phyloP scores from a whole-genome alignment of 2,329 filamentous ascomycete genomes.

The Calcarisporium arbuscula region DNA sequence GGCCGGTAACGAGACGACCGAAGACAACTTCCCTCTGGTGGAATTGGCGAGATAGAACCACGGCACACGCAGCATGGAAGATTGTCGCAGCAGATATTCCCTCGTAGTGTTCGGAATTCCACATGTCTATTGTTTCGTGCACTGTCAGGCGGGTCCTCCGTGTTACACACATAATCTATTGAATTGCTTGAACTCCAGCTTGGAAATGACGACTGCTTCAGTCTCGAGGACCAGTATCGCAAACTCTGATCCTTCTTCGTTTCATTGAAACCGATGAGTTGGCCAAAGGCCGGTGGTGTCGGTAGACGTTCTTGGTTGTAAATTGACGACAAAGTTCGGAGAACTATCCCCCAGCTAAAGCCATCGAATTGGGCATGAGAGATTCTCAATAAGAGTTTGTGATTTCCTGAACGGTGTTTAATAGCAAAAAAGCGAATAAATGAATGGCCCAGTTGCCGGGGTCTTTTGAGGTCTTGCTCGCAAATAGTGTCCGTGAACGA shows the following conservation, averaged over 20 bases:
- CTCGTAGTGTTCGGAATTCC: not conserved
- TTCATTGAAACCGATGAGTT: conserved; percentile 2
- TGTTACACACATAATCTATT: not conserved
- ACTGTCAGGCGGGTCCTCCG: not conserved
- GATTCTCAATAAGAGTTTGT: conserved; percentile 6
- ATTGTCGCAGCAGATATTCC: conserved; percentile 3
- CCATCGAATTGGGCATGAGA: conserved; percentile 8
- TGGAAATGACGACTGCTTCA: conserved; percentile 2
- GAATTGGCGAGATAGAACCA: conserved; percentile 4
- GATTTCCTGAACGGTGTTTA: conserved; percentile 2
- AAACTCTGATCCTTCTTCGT: not conserved
- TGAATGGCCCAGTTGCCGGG: conserved; percentile 3
- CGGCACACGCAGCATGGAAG: conserved; percentile 5
- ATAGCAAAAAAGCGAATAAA: conserved; percentile 3
- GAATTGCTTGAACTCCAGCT: not conserved
- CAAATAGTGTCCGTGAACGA: conserved; percentile 2
- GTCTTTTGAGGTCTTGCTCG: conserved; percentile 2
- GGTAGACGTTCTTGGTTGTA: not conserved
- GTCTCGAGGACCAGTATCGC: conserved; percentile 3
- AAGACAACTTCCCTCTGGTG: conserved; percentile 4
- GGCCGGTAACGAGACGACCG: conserved; percentile 8
- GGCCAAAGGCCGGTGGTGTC: not conserved
- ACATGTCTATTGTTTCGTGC: conserved; percentile 1
- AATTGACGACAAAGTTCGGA: conserved; percentile 1
- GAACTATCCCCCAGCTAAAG: conserved; percentile 6